Percentiles rank a stretch among this genome's conserved stretches.
Evolutionary conservation across 352 stramenopile species (phyloP).

Genomic region (Globisporangium okanoganense): DNA sequence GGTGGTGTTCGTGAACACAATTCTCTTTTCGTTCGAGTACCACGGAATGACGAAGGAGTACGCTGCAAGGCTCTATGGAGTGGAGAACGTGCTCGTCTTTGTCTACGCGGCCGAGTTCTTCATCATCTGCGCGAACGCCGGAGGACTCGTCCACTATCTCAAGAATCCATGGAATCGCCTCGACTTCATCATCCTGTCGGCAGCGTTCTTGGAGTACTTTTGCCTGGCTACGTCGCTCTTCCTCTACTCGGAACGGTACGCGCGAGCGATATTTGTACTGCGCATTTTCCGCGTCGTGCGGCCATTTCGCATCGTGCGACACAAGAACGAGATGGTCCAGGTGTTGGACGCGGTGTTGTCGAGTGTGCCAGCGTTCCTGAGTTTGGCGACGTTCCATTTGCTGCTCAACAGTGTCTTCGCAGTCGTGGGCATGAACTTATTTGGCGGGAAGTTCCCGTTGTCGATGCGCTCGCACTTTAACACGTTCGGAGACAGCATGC

Average conservation of each 20-base stretch:
- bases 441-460: slow-evolving; percentile 66
- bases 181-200: slow-evolving; percentile 66
- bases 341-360: slow-evolving; percentile 69
- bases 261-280: slow-evolving; percentile 72
- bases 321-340: slow-evolving; percentile 69
- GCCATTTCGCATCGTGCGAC: slow-evolving; percentile 71
- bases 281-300: slow-evolving; percentile 71
- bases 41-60: slow-evolving; percentile 61
- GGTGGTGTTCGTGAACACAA: slow-evolving; percentile 68
- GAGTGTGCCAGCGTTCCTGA: slow-evolving; percentile 67
- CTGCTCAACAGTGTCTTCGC: slow-evolving; percentile 77
- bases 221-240: slow-evolving; percentile 54
- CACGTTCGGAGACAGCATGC: slow-evolving; percentile 78
- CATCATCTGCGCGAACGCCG: slow-evolving; percentile 45
- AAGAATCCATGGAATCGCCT: slow-evolving; percentile 82
- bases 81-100: slow-evolving; percentile 66
- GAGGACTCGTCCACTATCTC: slow-evolving; percentile 62
- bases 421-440: slow-evolving; percentile 82
- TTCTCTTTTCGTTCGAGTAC: slow-evolving; percentile 78
- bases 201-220: slow-evolving; percentile 61
- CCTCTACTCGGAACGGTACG: slow-evolving; percentile 62
- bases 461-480: slow-evolving; percentile 78
- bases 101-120: slow-evolving; percentile 72
- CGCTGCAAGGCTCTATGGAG: slow-evolving; percentile 50
- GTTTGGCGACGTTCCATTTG: slow-evolving; percentile 51